These are phyloP conservation scores for Striga asiatica DNA, from an alignment of 257 asterid genomes.

Conservation along the genomic window DNA sequence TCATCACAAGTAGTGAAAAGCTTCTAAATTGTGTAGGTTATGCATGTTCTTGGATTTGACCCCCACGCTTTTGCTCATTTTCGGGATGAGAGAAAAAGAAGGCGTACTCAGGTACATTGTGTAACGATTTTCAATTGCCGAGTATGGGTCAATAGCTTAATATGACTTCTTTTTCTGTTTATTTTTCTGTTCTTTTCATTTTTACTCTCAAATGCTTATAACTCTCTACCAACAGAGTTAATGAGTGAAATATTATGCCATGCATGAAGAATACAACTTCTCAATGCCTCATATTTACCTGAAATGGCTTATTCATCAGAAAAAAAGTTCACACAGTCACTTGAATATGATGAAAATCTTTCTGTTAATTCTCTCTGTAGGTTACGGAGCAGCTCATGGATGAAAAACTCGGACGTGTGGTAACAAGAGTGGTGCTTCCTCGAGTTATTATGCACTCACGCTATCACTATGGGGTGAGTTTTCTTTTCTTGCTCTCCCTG, in stretches of 20 bases:
- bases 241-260: too few relatives aligned
- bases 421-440: slow-evolving; percentile 88
- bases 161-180: too few relatives aligned
- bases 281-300: too few relatives aligned
- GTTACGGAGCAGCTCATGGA: slow-evolving; percentile 73
- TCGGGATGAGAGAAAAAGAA: slow-evolving; percentile 86
- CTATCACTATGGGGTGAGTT: slow-evolving; percentile 74
- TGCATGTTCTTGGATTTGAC: slow-evolving; percentile 96
- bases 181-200: neutral
- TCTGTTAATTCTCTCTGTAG: slow-evolving; percentile 24
- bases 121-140: neutral
- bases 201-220: neutral
- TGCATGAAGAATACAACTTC: too few relatives aligned
- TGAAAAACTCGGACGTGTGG: slow-evolving; percentile 74
- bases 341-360: too few relatives aligned
- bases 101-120: slow-evolving; percentile 59
- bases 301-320: too few relatives aligned
- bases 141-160: too few relatives aligned
- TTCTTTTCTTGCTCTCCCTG: slow-evolving; percentile 5
- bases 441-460: slow-evolving; percentile 90
- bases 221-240: too few relatives aligned
- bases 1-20: slow-evolving; percentile 4
- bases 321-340: too few relatives aligned
- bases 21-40: slow-evolving; percentile 38
- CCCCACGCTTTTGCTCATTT: slow-evolving; percentile 96